Base-by-base conservation (phyloP, 192 early-diverging fungal genomes). In the Irineochytrium annulatum region DNA sequence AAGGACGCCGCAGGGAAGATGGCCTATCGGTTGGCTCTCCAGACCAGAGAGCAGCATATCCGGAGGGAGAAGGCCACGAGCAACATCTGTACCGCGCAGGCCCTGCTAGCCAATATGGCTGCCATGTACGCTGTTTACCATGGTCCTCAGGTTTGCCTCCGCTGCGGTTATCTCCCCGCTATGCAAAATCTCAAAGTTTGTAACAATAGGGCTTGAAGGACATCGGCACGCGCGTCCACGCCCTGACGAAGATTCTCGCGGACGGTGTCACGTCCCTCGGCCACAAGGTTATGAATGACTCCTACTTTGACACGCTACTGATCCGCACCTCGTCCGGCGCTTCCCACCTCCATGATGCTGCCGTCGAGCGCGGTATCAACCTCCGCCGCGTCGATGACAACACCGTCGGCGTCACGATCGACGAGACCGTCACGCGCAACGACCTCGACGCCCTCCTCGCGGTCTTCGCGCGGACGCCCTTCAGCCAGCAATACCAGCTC, bases 111-210 rank as follows among this genome's bases (percentile, higher is more conserved):
- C 55, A 99, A 99, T 83, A 97, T 99, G 95, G 83, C 94, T 31
- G 97, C 93, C 44, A 96, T 99, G 90, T 99, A 99, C 65, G 92
- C 91, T 27, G 91, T 99, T 49, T 99, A 97, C 78, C 97, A 99
- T 70, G 97, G 97, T 41, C 95, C 97, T 30, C 73, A 87, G 63
- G 84, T 86, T 62, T 55, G 63, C 14, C 27, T 2, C 17, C n/a
- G 6, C 52, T 6, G 20, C n/a, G 6, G 55, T 6, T 19, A 11
- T 62, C 17, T 29, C 20, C 11, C 41, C 17, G 16, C 6, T 52
- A 27, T 14, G 5, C 29, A 55, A 63, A 33, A n/a, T 66, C 34
- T 28, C n/a, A 41, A 19, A 32, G 49, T 34, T 29, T 17, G 11
- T 28, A 55, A 20, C 39, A 62, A 22, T 41, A 84, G 71, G 95